Percentiles rank a stretch among this genome's conserved stretches.
Conservation (phyloP, 2,329 filamentous ascomycete species). For the Esteya vermicola region DNA sequence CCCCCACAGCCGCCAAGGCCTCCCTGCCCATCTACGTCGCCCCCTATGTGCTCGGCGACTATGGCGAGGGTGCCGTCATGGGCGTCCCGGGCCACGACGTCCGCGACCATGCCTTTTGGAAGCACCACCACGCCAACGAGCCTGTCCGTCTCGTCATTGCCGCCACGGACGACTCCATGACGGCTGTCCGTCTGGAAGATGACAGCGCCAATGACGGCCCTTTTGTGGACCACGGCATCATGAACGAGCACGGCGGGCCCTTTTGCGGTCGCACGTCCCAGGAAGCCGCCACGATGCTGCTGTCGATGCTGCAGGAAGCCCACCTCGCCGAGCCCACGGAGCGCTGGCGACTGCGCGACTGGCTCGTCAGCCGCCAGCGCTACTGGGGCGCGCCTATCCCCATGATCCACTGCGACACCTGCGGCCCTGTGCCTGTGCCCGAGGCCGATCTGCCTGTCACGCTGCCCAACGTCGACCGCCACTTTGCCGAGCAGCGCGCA, state of each 20-base stretch:
- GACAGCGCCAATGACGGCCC: conserved; percentile 31
- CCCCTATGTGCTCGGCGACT: conserved; percentile 73
- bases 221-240: conserved; percentile 49
- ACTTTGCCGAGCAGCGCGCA: conserved; percentile 53
- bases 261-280: conserved; percentile 50
- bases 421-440: conserved; percentile 68
- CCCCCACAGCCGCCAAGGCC: conserved; percentile 34
- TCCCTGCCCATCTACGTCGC: conserved; percentile 66
- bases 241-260: conserved; percentile 50
- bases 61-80: conserved; percentile 83
- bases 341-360: conserved; percentile 73
- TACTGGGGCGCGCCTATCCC: conserved; percentile 90
- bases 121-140: conserved; percentile 45
- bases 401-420: conserved; percentile 65
- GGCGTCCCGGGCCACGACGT: conserved; percentile 77
- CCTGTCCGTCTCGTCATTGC: conserved; percentile 51
- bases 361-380: conserved; percentile 81
- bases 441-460: conserved; percentile 61
- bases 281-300: conserved; percentile 46
- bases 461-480: conserved; percentile 53
- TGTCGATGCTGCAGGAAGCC: conserved; percentile 39
- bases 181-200: conserved; percentile 17
- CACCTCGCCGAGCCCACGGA: conserved; percentile 47
- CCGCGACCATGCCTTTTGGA: conserved; percentile 71
- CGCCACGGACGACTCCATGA: conserved; percentile 23